phyloP scores from a whole-genome alignment of 1,284 basidiomycete genomes.

The Sparassis latifolia region DNA sequence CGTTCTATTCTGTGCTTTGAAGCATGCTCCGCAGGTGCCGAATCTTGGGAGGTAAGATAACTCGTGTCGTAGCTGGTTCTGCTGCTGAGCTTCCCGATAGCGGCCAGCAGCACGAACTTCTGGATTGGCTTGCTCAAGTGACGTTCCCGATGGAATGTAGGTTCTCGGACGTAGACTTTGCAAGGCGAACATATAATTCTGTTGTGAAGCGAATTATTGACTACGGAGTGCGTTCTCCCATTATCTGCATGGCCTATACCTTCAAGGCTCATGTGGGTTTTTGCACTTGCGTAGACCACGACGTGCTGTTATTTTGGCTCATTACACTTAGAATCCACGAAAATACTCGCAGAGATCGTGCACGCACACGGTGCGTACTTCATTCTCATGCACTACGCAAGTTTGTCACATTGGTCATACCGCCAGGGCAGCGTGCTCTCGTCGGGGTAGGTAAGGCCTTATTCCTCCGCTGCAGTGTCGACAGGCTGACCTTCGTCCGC shows the following conservation, averaged over 20 bases:
- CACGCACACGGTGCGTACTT: conserved; percentile 45
- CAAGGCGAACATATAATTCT: conserved; percentile 60
- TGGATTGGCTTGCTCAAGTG: conserved; percentile 84
- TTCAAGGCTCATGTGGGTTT: no score
- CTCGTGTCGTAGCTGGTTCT: neutral
- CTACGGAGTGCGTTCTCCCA: conserved; percentile 54
- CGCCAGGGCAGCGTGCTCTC: conserved; percentile 78
- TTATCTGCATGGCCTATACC: no score
- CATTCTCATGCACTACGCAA: neutral
- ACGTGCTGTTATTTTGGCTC: conserved; percentile 92
- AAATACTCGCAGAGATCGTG: conserved; percentile 75
- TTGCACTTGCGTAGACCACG: conserved; percentile 59
- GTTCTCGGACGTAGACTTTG: conserved; percentile 72
- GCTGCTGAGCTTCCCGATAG: conserved; percentile 28
- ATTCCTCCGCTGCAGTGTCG: neutral
- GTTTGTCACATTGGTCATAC: neutral
- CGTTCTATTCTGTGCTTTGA: neutral
- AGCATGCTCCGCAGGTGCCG: conserved; percentile 87
- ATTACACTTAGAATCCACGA: conserved; percentile 78
- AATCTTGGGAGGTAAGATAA: conserved; percentile 66
- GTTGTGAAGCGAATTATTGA: conserved; percentile 76
- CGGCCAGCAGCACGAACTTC: conserved; percentile 77
- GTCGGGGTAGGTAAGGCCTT: conserved; percentile 54
- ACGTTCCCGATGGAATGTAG: conserved; percentile 90
- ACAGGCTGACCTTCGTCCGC: conserved; percentile 7